Percentiles rank a stretch among this genome's conserved stretches.
Evolutionary conservation across 2,329 filamentous ascomycete species (phyloP).

Genomic region (Diaporthe velutina): DNA sequence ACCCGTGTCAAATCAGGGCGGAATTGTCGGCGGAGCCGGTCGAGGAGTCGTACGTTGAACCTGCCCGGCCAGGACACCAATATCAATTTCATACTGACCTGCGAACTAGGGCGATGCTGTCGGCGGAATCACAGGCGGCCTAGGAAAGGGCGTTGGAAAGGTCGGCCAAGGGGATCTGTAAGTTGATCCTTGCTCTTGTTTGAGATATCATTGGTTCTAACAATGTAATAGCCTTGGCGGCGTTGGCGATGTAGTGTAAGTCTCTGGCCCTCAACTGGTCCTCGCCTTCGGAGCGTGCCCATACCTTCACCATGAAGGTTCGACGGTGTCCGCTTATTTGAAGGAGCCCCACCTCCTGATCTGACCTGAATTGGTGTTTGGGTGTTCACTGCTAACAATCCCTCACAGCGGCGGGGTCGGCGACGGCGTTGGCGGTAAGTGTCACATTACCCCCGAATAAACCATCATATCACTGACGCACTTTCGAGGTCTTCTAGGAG

Average conservation of each 20-base stretch:
- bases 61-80: rapidly evolving
- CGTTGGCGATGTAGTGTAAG: slow-evolving; percentile 38
- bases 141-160: slow-evolving; percentile 38
- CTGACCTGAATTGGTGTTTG: rapidly evolving
- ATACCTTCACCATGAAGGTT: no score
- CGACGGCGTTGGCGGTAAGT: slow-evolving; percentile 37
- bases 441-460: background rate
- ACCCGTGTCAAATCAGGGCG: slow-evolving; percentile 2
- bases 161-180: slow-evolving; percentile 36
- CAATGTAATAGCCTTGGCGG: slow-evolving; percentile 30
- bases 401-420: slow-evolving; percentile 33
- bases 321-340: background rate
- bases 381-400: background rate
- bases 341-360: background rate
- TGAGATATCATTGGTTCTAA: background rate
- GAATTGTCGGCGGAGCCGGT: slow-evolving; percentile 37
- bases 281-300: background rate
- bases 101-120: slow-evolving; percentile 28
- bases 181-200: background rate
- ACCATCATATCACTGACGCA: slow-evolving; percentile 29
- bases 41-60: slow-evolving; percentile 26
- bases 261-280: background rate
- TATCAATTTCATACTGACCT: background rate
- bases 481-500: slow-evolving; percentile 38
- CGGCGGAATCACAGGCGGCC: slow-evolving; percentile 38